A percentile compares a stretch with the other conserved stretches of the same genome.
phyloP scores from a whole-genome alignment of 169 alveolate species.

The Plasmodium reichenowi region DNA sequence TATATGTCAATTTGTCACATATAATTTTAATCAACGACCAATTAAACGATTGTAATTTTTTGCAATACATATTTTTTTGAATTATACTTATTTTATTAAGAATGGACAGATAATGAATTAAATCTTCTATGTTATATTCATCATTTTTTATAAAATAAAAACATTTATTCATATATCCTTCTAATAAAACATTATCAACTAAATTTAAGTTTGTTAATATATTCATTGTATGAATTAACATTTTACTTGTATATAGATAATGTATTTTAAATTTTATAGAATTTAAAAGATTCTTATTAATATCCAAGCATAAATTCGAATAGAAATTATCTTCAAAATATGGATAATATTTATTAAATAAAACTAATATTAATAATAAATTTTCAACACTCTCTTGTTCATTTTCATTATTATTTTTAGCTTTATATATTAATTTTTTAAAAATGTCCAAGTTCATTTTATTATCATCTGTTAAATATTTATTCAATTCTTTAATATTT shows the following conservation, averaged over 20 bases:
- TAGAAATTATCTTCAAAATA: conserved; percentile 17
- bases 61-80: conserved; percentile 14
- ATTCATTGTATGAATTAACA: conserved; percentile 56
- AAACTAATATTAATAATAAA: conserved; percentile 28
- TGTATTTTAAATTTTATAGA: conserved; percentile 48
- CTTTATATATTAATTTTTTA: conserved; percentile 21
- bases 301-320: not conserved
- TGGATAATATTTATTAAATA: conserved; percentile 24
- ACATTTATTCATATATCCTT: conserved; percentile 37
- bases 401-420: conserved; percentile 7
- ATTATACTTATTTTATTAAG: conserved; percentile 25
- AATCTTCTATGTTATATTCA: conserved; percentile 48
- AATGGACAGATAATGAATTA: conserved; percentile 31
- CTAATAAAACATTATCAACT: conserved; percentile 28
- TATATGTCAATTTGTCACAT: conserved; percentile 40
- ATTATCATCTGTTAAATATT: conserved; percentile 10
- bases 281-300: conserved; percentile 1
- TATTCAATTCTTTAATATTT: conserved; percentile 4
- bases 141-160: conserved; percentile 25
- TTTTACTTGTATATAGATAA: conserved; percentile 67
- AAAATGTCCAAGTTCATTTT: conserved; percentile 30
- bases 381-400: conserved; percentile 23
- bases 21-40: conserved; percentile 39
- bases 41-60: conserved; percentile 12
- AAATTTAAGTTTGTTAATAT: conserved; percentile 39